Evolutionary conservation across 2,329 filamentous ascomycete species (phyloP), one percentile per base, ranked within the genome.

Genomic region (Penicillium expansum): DNA sequence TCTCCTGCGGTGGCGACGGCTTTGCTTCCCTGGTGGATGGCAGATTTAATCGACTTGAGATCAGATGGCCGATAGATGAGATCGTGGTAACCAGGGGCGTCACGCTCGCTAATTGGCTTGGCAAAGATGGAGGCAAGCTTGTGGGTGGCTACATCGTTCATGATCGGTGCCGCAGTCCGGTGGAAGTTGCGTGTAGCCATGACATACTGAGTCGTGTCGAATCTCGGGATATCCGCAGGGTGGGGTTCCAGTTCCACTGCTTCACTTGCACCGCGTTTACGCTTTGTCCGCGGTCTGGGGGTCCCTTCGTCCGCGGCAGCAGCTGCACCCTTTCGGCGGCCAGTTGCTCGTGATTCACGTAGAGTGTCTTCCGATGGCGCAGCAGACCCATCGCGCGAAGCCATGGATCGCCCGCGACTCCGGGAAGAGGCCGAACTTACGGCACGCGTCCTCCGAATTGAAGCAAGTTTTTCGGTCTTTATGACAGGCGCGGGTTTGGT

Each of bases 61-160:
- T 92, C 88, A 68, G 91, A 88, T 0, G 90, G 87, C 48, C 87
- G 85, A 53, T 89, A 81, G 39, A 93, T 87, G 51, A 92, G 83
- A 61, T 86, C 84, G 59, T 83, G 85, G 68, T 93, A 93, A 5
- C 88, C 88, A 0, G 89, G 89, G 0, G 89, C 90, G 65, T 91
- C 87, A 37, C 83, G 83, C 62, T 91, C 88, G 11, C 88, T 87
- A 48, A 93, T 82, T 1, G 88, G 86, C 53, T 87, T 86, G 29
- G 88, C 86, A 69, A 93, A 93, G 74, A 91, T 90, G 63, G 90
- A 91, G 44, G 89, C 90, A 64, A 89, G 85, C 33, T 89, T 87
- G 70, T 92, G 89, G 52, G 86, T 88, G 24, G 86, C 84, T 57
- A 92, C 89, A 65, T 91, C 86, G 68, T 92, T 89, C 61, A 92